Evolutionary conservation across 176 grass and related monocot genomes (phyloP), one percentile per base, ranked within the genome.

Genomic region (Puccinellia tenuiflora): DNA sequence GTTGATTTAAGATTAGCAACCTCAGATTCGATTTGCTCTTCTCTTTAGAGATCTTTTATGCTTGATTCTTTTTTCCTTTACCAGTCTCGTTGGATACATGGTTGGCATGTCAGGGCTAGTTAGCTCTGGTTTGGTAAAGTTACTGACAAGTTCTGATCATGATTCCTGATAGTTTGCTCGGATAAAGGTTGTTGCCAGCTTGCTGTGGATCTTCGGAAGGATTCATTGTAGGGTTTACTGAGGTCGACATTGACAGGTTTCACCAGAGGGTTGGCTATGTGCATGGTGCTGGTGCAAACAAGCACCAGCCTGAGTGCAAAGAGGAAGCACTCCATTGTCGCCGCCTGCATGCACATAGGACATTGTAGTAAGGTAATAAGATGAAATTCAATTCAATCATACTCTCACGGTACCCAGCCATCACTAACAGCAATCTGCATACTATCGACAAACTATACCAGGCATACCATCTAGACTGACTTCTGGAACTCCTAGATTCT

Each of bases 61-160:
- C 59, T 73, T 87, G 48, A 78, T 92, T 71, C 68, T 77, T 85
- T 28, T 46, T 20, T 4, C 13, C 26, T 46, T 71, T 47, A 46
- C 68, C 68, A 25, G 29, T 47, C 40, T 69, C 54, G 42, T 16
- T 33, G 3, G 64, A 39, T 12, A 39, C 34, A 22, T 39, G 9
- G 66, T 69, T 69, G 5, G 11, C 35, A 69, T 69, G 66, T 40
- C 35, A 42, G 66, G 21, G 66, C 5, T n/a, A 42, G 9, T 69
- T 69, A 69, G 1, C 66, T 69, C 35, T 42, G 21, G 34, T 40
- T 68, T 14, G 64, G 66, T 69, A 69, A 69, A 24, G 24, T 34
- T 33, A 5, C n/a, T 72, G 7, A 29, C 24, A 72, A 72, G 83
- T 82, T 65, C 81, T 94, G 83, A 61, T 57, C 25, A 30, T 62